A percentile compares a stretch with the other conserved stretches of the same genome.
Conservation (phyloP, 2,329 filamentous ascomycete genomes). For the Hypoxylon sp. region DNA sequence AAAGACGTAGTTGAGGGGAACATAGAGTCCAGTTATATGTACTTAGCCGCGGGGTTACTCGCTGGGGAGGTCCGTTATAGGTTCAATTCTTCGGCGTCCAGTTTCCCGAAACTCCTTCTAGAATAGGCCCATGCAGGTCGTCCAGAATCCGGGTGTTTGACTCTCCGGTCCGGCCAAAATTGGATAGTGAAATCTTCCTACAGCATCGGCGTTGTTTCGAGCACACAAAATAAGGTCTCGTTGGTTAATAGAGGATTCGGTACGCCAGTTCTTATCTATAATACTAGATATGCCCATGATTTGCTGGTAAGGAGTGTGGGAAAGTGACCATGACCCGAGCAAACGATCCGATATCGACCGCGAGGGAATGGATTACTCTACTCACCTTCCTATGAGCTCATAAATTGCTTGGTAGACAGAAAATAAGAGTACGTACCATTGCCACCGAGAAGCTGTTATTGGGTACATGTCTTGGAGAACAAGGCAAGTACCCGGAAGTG, state of each 20-base stretch:
- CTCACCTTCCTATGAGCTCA: too few species aligned
- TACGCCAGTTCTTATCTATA: too few species aligned
- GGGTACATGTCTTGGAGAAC: too few species aligned
- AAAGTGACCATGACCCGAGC: too few species aligned
- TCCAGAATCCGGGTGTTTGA: conserved; percentile 37
- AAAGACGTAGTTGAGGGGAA: conserved; percentile 2
- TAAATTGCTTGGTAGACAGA: too few species aligned
- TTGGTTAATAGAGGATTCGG: conserved; percentile 45
- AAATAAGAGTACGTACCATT: too few species aligned
- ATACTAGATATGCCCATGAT: too few species aligned
- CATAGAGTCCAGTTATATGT: background rate
- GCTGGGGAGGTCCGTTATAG: conserved; percentile 21
- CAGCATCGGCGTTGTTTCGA: conserved; percentile 56
- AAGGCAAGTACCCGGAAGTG: too few species aligned
- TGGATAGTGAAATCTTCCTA: conserved; percentile 47
- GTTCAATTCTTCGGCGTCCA: conserved; percentile 25
- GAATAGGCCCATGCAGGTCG: conserved; percentile 23
- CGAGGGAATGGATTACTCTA: too few species aligned
- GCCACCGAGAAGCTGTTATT: too few species aligned
- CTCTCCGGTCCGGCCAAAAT: conserved; percentile 33
- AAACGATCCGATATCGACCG: too few species aligned
- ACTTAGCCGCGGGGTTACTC: background rate
- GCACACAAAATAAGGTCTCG: conserved; percentile 50
- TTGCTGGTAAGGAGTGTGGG: too few species aligned
- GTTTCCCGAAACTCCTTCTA: conserved; percentile 10